Conservation (phyloP, 345 rosid genomes). For the Ceriops tagal region DNA sequence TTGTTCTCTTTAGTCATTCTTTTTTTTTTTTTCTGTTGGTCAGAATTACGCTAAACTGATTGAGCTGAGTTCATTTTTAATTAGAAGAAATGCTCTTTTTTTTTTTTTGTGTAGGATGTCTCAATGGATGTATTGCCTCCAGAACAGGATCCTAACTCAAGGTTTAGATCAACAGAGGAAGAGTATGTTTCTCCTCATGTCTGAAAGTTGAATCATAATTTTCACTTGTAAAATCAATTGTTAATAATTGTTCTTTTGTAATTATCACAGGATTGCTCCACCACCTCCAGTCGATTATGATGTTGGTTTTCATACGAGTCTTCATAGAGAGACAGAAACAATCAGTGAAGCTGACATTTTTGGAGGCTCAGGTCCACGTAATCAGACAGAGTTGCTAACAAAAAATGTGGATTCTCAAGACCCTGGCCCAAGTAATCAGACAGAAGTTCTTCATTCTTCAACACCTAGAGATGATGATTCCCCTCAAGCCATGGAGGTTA, state of each 20-base stretch:
- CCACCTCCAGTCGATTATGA: constrained; percentile 21
- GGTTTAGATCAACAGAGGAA: constrained; percentile 27
- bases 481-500: constrained; percentile 53
- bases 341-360: not conserved
- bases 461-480: constrained; percentile 19
- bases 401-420: constrained; percentile 17
- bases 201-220: not conserved
- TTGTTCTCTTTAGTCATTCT: constrained; percentile 1
- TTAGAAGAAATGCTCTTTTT: not conserved
- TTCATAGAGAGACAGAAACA: constrained; percentile 12
- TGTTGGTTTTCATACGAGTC: not conserved
- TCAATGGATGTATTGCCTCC: constrained; percentile 17
- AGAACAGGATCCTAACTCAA: constrained; percentile 24
- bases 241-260: not conserved
- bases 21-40: not conserved
- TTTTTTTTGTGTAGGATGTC: constrained; percentile 41
- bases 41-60: not conserved
- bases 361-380: constrained; percentile 25
- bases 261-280: constrained; percentile 25
- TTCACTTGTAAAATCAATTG: not conserved
- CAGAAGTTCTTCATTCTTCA: constrained; percentile 23
- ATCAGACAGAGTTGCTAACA: constrained; percentile 27
- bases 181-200: constrained; percentile 37
- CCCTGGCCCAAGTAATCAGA: constrained; percentile 35
- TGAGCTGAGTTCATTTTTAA: too few species aligned